Evolutionary conservation across 2,329 filamentous ascomycete species (phyloP), one percentile per base, ranked within the genome.

Genomic region (Nemania serpens): DNA sequence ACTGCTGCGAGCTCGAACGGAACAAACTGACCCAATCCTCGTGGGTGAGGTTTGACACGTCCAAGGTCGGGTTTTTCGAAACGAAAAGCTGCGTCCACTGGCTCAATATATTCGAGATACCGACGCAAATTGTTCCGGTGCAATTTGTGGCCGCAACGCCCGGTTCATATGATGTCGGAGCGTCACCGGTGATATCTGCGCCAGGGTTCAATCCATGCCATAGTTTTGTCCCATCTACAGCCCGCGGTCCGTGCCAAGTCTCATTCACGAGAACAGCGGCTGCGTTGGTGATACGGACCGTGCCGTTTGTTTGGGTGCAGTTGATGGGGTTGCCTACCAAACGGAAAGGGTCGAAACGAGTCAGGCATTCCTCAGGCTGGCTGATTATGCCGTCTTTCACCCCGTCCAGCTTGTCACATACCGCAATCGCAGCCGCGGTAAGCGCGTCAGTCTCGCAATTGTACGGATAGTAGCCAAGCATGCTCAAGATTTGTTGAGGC

Each of bases 361-460:
- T 25, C 1, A 20, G 47, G 66, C 80, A 83, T 7, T 65, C 60
- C 12, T 70, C 69, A 0, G 75, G 73, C 42, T 78, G 71, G 13
- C 72, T 70, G 25, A 83, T 74, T 53, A 83, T 75, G 47, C 73
- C 76, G 67, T 84, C 80, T 2, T 69, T 82, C n/a, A n/a, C n/a
- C n/a, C n/a, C n/a, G n/a, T n/a, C 80, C 1, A 59, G 49, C 6
- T 55, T 67, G 63, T 83, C 81, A 61, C 81, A 82, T 13, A 67
- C 71, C 17, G 42, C 15, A 10, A 65, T 42, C 9, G 66, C 65
- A 2, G 55, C 42, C 5, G 41, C 34, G 17, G 50, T 65, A 18
- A 69, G 42, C 2, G 55, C 33, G 37, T 68, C 61, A 1, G 58
- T 12, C 43, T 68, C 63, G 33, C 66, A 69, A 15, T 48, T 45